A percentile compares a stretch with the other conserved stretches of the same genome.
These are phyloP conservation scores for Fusarium pseudograminearum DNA, from an alignment of 2,329 filamentous ascomycete species.

Conservation along the genomic window DNA sequence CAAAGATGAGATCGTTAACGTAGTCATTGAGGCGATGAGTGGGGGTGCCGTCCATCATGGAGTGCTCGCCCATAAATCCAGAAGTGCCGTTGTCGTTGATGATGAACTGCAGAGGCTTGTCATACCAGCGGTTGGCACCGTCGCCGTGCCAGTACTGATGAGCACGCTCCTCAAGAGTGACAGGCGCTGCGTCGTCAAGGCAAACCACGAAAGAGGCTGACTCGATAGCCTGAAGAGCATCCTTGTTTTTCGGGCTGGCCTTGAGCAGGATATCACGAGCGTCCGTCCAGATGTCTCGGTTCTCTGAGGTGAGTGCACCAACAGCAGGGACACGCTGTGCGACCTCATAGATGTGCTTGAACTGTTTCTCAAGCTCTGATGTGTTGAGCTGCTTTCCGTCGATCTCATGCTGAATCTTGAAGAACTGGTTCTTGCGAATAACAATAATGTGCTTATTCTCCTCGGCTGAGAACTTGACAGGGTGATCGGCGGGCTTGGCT, in stretches of 20 bases:
- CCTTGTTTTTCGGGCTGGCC: slow-evolving; percentile 82
- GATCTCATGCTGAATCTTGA: slow-evolving; percentile 87
- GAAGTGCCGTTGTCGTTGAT: slow-evolving; percentile 97
- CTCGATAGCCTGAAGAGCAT: slow-evolving; percentile 83
- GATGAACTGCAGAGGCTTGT: slow-evolving; percentile 98
- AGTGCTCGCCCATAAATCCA: slow-evolving; percentile 98
- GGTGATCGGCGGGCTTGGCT: slow-evolving; percentile 83
- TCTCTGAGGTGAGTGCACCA: slow-evolving; percentile 88
- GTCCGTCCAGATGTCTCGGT: slow-evolving; percentile 93
- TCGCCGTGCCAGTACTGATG: slow-evolving; percentile 99
- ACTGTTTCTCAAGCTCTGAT: slow-evolving; percentile 89
- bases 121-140: slow-evolving; percentile 94
- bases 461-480: slow-evolving; percentile 79
- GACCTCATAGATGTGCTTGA: slow-evolving; percentile 83
- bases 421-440: slow-evolving; percentile 97
- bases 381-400: slow-evolving; percentile 88
- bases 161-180: slow-evolving; percentile 95
- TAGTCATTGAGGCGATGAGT: slow-evolving; percentile 98
- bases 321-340: slow-evolving; percentile 79
- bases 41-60: slow-evolving; percentile 99
- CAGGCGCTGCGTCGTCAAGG: slow-evolving; percentile 88
- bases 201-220: slow-evolving; percentile 91
- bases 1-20: slow-evolving; percentile 90
- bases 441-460: slow-evolving; percentile 90
- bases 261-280: slow-evolving; percentile 81